Evolutionary conservation across 2,329 filamentous ascomycete genomes (phyloP), one percentile per base, ranked within the genome.

Genomic region (Pseudogymnoascus sp.): DNA sequence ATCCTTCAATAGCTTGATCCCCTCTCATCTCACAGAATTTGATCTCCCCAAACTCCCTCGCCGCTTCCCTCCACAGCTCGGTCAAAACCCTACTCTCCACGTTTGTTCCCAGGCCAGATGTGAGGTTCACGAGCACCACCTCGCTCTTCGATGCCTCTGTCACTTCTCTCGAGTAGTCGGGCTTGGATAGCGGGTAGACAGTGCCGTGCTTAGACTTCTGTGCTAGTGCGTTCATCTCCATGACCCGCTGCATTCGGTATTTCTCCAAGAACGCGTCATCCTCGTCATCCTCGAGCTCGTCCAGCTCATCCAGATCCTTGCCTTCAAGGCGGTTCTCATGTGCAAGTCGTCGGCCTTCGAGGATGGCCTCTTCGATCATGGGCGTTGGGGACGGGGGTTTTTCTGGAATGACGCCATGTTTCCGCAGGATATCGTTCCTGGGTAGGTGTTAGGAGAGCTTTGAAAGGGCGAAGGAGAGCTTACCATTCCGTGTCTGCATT

Each of bases 401-500:
- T 75, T 97, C 93, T n/a, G 95, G 95, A 66, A 99, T 97, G 68
- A 99, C 82, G 68, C 92, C 91, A 80, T 99, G 92, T 76, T 96
- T 96, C 70, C 95, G 90, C 64, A 99, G 86, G 72, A 99, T 99
- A 70, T 99, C 95, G 75, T 99, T 99, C 93, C 93, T 97, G 69
- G 24, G 1, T 21, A 21, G 14, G 19, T 56, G 33, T 33, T 26
- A 63, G 37, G 33, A 31, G 37, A 21, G 26, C 19, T 21, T 61
- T 44, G 19, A n/a, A 33, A 8, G 61, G 44, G 53, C 31, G 33
- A 14, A 24, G 19, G 61, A 40, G 33, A 37, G 33, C 62, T 68
- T 79, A 93, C 95, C 95, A 99, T 87, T 99, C 95, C 67, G 95
- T 99, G 74, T 99, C 95, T 67, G 92, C 95, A 73, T 97, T 96